phyloP scores from a whole-genome alignment of 2,329 filamentous ascomycete genomes.

The Pseudomassariella vexata region DNA sequence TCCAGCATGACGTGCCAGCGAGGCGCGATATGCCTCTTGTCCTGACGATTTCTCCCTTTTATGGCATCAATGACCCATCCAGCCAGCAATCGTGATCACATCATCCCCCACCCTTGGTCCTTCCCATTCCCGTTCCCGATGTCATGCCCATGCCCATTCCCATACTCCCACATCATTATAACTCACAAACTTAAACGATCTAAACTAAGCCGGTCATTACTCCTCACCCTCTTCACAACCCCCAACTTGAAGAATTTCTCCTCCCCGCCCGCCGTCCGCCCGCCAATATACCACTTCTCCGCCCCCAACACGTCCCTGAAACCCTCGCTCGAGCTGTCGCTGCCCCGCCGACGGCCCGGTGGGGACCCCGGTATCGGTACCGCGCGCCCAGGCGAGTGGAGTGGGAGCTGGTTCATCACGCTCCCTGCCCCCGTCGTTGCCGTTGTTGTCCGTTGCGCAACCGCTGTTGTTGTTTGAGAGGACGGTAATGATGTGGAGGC shows the following conservation, averaged over 20 bases:
- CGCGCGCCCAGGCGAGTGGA: slow-evolving; percentile 22
- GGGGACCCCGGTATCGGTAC: slow-evolving; percentile 17
- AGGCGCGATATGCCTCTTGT: too few species aligned
- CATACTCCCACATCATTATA: too few species aligned
- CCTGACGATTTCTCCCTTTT: too few species aligned
- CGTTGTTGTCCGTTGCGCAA: too few species aligned
- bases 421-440: slow-evolving; percentile 11
- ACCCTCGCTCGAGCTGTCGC: slow-evolving; percentile 69
- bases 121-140: too few species aligned
- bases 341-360: slow-evolving; percentile 53
- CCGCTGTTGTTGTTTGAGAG: slow-evolving; percentile 9
- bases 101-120: too few species aligned
- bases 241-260: slow-evolving; percentile 78
- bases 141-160: too few species aligned
- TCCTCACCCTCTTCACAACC: slow-evolving; percentile 66
- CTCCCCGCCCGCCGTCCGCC: slow-evolving; percentile 69
- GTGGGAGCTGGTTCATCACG: slow-evolving; percentile 24
- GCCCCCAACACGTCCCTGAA: slow-evolving; percentile 66
- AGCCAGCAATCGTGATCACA: too few species aligned
- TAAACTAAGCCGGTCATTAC: slow-evolving; percentile 68
- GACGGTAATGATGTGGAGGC: slow-evolving; percentile 3
- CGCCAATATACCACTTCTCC: slow-evolving; percentile 80
- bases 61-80: too few species aligned
- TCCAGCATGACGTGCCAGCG: too few species aligned
- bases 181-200: slow-evolving; percentile 72